phyloP scores from a whole-genome alignment of 805 yeast species.

The Metschnikowia peoriensis region DNA sequence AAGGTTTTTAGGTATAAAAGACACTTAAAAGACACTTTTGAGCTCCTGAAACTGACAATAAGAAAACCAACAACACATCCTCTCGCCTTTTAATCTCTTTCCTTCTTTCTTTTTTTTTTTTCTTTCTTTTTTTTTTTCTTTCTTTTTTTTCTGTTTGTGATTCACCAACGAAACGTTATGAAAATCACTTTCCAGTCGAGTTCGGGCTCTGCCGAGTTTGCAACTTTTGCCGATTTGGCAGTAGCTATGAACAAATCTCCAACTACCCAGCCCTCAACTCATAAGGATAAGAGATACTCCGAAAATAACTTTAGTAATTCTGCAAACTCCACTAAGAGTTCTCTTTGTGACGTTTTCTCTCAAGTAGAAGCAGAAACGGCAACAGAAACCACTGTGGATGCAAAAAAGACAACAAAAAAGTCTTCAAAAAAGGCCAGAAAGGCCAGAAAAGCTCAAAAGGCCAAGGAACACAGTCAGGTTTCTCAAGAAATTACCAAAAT shows the following conservation, averaged over 20 bases:
- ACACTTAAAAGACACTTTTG: no score
- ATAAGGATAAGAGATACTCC: background rate
- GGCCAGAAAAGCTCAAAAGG: background rate
- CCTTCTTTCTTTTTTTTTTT: no score
- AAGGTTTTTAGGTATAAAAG: background rate
- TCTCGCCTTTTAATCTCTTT: no score
- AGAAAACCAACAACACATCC: background rate
- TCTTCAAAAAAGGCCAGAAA: background rate
- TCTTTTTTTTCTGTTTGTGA: no score
- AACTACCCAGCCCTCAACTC: background rate
- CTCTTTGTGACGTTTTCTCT: background rate
- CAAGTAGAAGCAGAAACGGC: background rate
- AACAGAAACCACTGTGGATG: background rate
- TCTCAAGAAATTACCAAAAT: background rate
- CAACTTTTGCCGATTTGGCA: background rate
- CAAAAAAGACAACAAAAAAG: background rate
- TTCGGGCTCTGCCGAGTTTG: background rate
- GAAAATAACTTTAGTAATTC: background rate
- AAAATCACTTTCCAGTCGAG: background rate
- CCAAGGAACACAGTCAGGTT: background rate
- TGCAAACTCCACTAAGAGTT: background rate
- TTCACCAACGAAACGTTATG: background rate
- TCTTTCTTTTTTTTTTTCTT: no score
- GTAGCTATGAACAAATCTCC: background rate
- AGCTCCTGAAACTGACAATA: background rate